A percentile compares a stretch with the other conserved stretches of the same genome.
Evolutionary conservation across 768 basidiomycete species (phyloP).

Genomic region (Agaricus sinodeliciosus): DNA sequence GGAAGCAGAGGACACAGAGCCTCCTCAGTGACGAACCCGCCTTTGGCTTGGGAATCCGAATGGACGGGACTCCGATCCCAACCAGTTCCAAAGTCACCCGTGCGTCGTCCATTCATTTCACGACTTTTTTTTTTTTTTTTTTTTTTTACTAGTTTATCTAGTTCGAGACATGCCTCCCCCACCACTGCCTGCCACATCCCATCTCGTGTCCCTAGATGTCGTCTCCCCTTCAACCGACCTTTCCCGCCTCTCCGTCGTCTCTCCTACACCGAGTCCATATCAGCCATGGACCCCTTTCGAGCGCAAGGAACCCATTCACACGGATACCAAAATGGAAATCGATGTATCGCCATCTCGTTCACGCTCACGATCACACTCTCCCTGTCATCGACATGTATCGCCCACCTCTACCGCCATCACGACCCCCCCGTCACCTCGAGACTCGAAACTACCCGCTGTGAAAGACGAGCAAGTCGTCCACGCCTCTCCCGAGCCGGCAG

Average conservation of each 20-base stretch:
- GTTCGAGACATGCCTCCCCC: constrained; percentile 6
- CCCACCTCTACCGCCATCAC: background rate
- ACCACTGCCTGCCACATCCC: constrained; percentile 1
- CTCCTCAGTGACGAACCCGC: background rate
- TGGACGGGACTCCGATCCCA: background rate
- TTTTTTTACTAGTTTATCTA: background rate
- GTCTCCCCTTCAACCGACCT: constrained; percentile 40
- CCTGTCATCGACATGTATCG: background rate
- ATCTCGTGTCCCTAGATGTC: constrained; percentile 1
- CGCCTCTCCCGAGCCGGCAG: background rate
- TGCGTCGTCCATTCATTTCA: background rate
- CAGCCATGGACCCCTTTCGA: constrained; percentile 9
- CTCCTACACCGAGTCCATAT: background rate
- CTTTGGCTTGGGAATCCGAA: background rate
- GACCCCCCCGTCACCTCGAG: constrained; percentile 4
- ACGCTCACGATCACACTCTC: background rate
- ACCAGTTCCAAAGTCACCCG: background rate
- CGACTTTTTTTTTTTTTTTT: background rate
- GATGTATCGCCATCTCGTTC: background rate
- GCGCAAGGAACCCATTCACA: background rate
- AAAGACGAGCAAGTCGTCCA: too few relatives aligned
- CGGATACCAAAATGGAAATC: background rate
- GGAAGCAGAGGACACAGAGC: constrained; percentile 24
- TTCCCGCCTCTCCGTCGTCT: constrained; percentile 31
- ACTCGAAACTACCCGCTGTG: constrained; percentile 6